phyloP scores from a whole-genome alignment of 1,284 basidiomycete genomes.

The Boletus sp. region DNA sequence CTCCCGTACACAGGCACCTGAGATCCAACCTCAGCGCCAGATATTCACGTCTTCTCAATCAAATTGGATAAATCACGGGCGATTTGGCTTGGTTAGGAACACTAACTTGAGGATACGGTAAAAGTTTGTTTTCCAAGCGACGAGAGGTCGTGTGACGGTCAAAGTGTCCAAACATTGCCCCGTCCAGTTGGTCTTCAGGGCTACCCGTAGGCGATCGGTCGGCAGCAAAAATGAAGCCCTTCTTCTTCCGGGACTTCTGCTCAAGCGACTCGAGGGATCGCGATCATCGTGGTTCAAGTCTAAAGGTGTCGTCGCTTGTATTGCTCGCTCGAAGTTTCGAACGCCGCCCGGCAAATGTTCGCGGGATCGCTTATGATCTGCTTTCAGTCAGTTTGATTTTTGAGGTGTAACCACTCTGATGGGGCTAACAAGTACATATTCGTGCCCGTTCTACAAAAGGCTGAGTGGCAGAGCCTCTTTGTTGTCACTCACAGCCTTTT shows the following conservation, averaged over 20 bases:
- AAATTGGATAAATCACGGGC: neutral
- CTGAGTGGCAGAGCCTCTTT: neutral
- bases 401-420: neutral
- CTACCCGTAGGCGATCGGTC: constrained; percentile 14
- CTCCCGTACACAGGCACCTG: constrained; percentile 19
- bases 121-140: neutral
- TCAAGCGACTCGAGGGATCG: constrained; percentile 33
- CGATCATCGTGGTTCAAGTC: constrained; percentile 25
- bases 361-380: constrained; percentile 31
- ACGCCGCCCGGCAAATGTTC: constrained; percentile 32
- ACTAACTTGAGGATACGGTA: neutral
- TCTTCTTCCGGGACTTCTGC: constrained; percentile 13
- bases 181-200: constrained; percentile 1
- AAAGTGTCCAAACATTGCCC: neutral
- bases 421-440: neutral
- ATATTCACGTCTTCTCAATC: constrained; percentile 2
- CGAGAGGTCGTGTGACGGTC: neutral
- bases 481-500: constrained; percentile 1
- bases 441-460: neutral
- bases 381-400: neutral
- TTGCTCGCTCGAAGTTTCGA: constrained; percentile 13
- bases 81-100: neutral
- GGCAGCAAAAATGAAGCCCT: constrained; percentile 28
- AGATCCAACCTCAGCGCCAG: constrained; percentile 19
- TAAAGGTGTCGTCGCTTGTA: constrained; percentile 33